Evolutionary conservation across 108 stramenopile genomes (phyloP).

Genomic region (Schizochytrium sp.): DNA sequence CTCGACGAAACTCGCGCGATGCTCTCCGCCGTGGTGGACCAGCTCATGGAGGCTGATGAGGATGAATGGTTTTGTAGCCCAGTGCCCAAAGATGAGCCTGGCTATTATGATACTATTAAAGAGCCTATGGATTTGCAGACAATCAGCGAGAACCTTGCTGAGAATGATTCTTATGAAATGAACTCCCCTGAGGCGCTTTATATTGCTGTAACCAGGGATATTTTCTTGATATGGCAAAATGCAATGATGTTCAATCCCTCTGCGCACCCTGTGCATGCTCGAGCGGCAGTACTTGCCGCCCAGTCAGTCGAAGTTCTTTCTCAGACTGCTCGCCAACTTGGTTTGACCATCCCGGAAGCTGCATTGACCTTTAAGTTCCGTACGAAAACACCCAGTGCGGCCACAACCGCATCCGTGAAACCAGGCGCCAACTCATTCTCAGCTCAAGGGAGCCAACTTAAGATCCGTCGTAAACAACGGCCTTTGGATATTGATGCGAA

Average conservation of each 20-base stretch:
- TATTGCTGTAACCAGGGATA: background rate
- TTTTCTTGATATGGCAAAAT: slow-evolving; percentile 11
- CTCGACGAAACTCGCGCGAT: background rate
- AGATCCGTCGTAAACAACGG: no score
- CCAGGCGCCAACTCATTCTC: background rate
- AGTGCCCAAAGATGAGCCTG: slow-evolving; percentile 23
- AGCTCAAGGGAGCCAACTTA: no score
- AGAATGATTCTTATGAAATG: background rate
- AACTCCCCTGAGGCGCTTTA: background rate
- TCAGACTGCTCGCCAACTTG: background rate
- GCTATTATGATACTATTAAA: background rate
- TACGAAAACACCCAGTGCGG: background rate
- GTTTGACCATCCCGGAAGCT: background rate
- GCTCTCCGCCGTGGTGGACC: slow-evolving; percentile 14
- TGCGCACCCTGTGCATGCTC: background rate
- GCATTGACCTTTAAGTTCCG: background rate
- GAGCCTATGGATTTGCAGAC: slow-evolving; percentile 13
- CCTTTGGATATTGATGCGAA: no score
- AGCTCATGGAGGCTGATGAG: slow-evolving; percentile 41
- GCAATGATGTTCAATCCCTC: background rate
- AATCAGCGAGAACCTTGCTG: background rate
- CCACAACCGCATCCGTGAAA: background rate
- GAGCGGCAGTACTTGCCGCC: background rate
- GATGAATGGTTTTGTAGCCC: slow-evolving; percentile 43
- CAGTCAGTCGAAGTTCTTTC: slow-evolving; percentile 34